A percentile compares a stretch with the other conserved stretches of the same genome.
These are phyloP conservation scores for Naganishia friedmannii DNA, from an alignment of 768 basidiomycete species.

Conservation along the genomic window DNA sequence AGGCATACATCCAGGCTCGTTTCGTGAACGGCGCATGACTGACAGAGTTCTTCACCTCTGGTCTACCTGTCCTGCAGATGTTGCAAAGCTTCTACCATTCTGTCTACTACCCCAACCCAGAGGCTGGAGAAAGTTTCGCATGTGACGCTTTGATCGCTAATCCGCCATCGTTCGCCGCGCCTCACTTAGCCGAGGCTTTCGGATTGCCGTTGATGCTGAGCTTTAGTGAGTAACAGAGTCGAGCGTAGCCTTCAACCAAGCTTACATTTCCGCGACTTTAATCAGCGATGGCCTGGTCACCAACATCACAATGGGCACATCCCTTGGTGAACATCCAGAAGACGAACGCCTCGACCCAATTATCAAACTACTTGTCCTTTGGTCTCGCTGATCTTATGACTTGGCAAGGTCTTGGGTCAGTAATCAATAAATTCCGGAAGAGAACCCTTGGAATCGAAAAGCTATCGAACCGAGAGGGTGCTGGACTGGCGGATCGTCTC, in stretches of 20 bases:
- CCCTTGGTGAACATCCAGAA: slow-evolving; percentile 63
- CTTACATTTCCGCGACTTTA: slow-evolving; percentile 19
- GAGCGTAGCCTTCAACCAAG: neutral
- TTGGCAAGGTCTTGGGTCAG: slow-evolving; percentile 56
- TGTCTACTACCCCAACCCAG: slow-evolving; percentile 57
- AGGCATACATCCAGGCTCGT: too few relatives aligned
- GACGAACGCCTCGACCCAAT: slow-evolving; percentile 59
- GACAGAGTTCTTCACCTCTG: neutral
- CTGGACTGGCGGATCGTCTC: slow-evolving; percentile 58
- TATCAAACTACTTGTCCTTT: slow-evolving; percentile 63
- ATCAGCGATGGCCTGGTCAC: slow-evolving; percentile 67
- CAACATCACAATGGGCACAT: slow-evolving; percentile 62
- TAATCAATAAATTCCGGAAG: slow-evolving; percentile 62
- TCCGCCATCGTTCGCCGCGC: slow-evolving; percentile 66
- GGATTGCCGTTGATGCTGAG: slow-evolving; percentile 61
- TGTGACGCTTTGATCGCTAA: slow-evolving; percentile 68
- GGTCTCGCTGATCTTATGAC: slow-evolving; percentile 61
- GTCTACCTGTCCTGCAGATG: slow-evolving; percentile 54
- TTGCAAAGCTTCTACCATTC: slow-evolving; percentile 63
- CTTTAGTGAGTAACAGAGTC: slow-evolving; percentile 54
- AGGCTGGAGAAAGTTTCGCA: slow-evolving; percentile 57
- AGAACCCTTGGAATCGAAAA: slow-evolving; percentile 58
- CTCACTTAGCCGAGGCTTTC: slow-evolving; percentile 65
- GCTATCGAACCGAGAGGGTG: slow-evolving; percentile 58
- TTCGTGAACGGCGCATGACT: neutral